Base-by-base conservation (phyloP, 1,284 basidiomycete species). In the Erythrobasidium hasegawianum region DNA sequence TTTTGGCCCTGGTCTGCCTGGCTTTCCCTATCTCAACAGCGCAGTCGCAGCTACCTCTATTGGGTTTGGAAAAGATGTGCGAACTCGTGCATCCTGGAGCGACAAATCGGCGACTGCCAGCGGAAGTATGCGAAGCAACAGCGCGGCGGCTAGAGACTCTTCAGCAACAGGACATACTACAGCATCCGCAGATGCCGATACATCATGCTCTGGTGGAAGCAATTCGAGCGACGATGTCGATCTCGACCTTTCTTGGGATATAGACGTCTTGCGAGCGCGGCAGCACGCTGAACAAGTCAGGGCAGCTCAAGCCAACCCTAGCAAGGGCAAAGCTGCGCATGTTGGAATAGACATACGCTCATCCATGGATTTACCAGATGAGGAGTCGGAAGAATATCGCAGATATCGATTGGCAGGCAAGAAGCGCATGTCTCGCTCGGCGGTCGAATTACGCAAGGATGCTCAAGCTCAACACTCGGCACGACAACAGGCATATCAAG, bases 221-320 rank as follows among this genome's bases (percentile, higher is more conserved):
- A 65, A 65, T 38, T 65, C 62, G 9, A 57, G 53, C n/a, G 62
- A 65, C 55, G 62, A 65, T 18, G 62, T 65, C 20, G 62, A 65
- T 43, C 26, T 65, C 4, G 62, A 65, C 56, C 27, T 65, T 9
- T 65, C 62, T 8, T 65, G 53, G 14, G 62, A 65, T 58, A 57
- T 65, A 56, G 62, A 65, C 24, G 13, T 65, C n/a, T n/a, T 65
- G 10, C 43, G 62, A 24, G 62, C 55, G 43, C 16, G 62, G 4
- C 62, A 65, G 39, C 55, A 65, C n/a, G 62, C 41, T 18, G 26
- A 45, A 22, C 62, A 65, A 43, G 10, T 16, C 22, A 41, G 39
- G 26, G 55, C 43, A 8, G 43, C 43, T 47, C 43, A 58, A 18
- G 54, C 45, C 22, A 52, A 64, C 2, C 40, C 61, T 29, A n/a